A percentile compares a stretch with the other conserved stretches of the same genome.
phyloP scores from a whole-genome alignment of 2,329 filamentous ascomycete genomes.

The Thelonectria olida region DNA sequence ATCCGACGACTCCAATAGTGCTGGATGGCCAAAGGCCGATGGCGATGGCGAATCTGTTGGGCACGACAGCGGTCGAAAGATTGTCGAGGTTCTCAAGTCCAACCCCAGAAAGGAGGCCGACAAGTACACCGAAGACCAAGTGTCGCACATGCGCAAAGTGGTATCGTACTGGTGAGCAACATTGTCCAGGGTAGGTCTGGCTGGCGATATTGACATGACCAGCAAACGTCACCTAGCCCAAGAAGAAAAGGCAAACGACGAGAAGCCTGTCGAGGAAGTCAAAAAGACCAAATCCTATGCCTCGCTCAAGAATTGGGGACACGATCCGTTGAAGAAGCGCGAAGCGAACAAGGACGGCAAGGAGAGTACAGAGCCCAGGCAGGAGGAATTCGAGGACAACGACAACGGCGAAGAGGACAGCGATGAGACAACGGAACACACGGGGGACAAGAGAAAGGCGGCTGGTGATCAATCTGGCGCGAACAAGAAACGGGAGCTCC shows the following conservation, averaged over 20 bases:
- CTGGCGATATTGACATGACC: too few species aligned
- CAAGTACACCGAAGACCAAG: conserved; percentile 63
- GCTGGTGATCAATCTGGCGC: conserved; percentile 33
- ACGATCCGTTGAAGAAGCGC: conserved; percentile 59
- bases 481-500: conserved; percentile 46
- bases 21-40: conserved; percentile 69
- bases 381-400: conserved; percentile 40
- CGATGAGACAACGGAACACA: conserved; percentile 18
- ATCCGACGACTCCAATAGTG: conserved; percentile 63
- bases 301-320: conserved; percentile 70
- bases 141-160: conserved; percentile 70
- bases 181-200: too few species aligned
- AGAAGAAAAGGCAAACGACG: conserved; percentile 65
- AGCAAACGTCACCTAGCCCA: conserved; percentile 73
- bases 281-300: conserved; percentile 64
- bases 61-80: conserved; percentile 70
- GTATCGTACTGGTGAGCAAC: conserved; percentile 65
- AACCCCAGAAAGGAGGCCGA: conserved; percentile 66
- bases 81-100: conserved; percentile 69
- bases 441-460: conserved; percentile 40
- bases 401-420: conserved; percentile 25
- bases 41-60: conserved; percentile 69
- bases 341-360: conserved; percentile 24
- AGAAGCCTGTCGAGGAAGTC: conserved; percentile 57
- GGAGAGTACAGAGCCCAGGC: conserved; percentile 15